phyloP scores from a whole-genome alignment of 2,329 filamentous ascomycete genomes.

The Penicillium aurantiogriseum region DNA sequence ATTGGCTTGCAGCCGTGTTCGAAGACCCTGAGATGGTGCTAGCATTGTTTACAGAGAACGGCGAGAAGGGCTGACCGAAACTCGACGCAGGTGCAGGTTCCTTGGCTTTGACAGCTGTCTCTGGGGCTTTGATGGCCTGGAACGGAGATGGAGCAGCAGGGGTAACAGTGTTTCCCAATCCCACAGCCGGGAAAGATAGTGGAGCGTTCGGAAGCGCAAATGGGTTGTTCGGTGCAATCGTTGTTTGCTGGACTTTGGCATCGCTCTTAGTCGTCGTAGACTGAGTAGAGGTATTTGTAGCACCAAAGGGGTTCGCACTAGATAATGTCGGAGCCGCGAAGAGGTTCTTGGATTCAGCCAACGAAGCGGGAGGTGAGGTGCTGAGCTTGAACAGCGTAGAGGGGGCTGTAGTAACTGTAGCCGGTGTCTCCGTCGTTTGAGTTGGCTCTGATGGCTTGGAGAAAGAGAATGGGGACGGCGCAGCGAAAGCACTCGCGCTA shows the following conservation, averaged over 20 bases:
- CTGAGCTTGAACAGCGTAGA: background rate
- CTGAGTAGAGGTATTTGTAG: background rate
- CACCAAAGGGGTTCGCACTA: background rate
- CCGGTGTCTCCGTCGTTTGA: background rate
- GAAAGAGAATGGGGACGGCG: slow-evolving; percentile 3
- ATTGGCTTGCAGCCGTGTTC: background rate
- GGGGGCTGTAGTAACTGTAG: background rate
- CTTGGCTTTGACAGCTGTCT: background rate
- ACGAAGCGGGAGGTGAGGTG: background rate
- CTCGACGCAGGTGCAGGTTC: background rate
- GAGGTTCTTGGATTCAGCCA: background rate
- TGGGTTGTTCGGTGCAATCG: background rate
- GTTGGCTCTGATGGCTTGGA: background rate
- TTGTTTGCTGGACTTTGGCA: background rate
- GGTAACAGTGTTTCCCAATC: background rate
- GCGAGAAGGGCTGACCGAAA: background rate
- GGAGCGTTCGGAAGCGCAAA: background rate
- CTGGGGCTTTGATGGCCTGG: background rate
- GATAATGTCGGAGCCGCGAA: background rate
- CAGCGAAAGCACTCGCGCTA: background rate
- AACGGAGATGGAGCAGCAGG: background rate
- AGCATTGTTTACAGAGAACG: background rate
- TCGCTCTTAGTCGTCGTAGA: background rate
- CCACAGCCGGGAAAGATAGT: background rate
- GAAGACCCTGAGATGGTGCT: background rate